phyloP scores from a whole-genome alignment of 352 stramenopile genomes.

The Phytophthora sansomeana region DNA sequence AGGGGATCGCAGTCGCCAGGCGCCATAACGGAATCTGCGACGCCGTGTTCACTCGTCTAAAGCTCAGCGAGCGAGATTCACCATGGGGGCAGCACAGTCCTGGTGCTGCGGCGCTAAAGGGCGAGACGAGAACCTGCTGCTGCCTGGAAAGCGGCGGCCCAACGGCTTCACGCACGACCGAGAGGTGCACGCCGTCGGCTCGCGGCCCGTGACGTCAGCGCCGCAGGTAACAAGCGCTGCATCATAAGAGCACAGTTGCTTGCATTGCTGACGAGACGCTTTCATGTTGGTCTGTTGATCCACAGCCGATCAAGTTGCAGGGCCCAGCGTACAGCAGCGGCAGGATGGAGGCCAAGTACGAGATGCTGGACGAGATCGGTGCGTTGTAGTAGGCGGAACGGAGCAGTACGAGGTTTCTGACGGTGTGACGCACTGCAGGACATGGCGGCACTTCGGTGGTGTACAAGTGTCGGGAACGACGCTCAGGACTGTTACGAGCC shows the following conservation, averaged over 20 bases:
- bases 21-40: slow-evolving; percentile 30
- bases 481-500: slow-evolving; percentile 58
- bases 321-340: slow-evolving; percentile 74
- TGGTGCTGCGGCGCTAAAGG: slow-evolving; percentile 62
- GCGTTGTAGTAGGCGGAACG: slow-evolving; percentile 13
- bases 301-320: slow-evolving; percentile 76
- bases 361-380: slow-evolving; percentile 88
- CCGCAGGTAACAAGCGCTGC: slow-evolving; percentile 37
- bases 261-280: slow-evolving; percentile 1
- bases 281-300: neutral
- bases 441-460: slow-evolving; percentile 87
- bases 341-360: slow-evolving; percentile 84
- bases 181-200: slow-evolving; percentile 29
- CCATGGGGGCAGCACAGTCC: slow-evolving; percentile 54
- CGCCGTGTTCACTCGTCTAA: neutral
- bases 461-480: slow-evolving; percentile 81
- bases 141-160: slow-evolving; percentile 50
- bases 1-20: slow-evolving; percentile 16
- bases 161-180: slow-evolving; percentile 54
- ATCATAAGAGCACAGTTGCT: neutral
- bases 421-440: slow-evolving; percentile 40
- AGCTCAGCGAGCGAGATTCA: slow-evolving; percentile 11
- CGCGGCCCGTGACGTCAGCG: slow-evolving; percentile 41
- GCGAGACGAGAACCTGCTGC: slow-evolving; percentile 45
- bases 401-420: neutral